Conservation (phyloP, 129 eudicot genomes). For the Flaveria brownii region DNA sequence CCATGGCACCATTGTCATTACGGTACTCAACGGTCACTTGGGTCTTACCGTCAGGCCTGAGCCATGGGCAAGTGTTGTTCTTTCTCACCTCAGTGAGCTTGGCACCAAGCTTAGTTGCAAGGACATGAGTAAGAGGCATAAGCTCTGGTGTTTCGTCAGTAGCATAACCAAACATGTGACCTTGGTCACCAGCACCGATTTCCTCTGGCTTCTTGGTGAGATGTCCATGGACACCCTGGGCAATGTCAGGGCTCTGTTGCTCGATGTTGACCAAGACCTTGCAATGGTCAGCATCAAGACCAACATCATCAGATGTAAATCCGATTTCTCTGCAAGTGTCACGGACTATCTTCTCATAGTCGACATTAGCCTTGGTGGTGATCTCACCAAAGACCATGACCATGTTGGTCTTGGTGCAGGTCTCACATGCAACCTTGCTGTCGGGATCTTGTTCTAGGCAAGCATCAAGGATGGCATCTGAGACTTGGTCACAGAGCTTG, state of each 20-base stretch:
- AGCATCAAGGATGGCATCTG: constrained; percentile 50
- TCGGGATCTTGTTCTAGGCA: constrained; percentile 48
- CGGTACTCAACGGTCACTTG: constrained; percentile 47
- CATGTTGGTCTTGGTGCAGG: constrained; percentile 70
- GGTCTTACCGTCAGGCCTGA: constrained; percentile 51
- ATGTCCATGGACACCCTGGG: constrained; percentile 75
- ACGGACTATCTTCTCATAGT: constrained; percentile 49
- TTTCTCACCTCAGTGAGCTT: constrained; percentile 48
- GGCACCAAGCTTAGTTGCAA: constrained; percentile 75
- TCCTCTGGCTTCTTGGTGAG: constrained; percentile 70
- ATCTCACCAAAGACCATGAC: constrained; percentile 60
- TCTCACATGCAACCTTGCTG: constrained; percentile 49
- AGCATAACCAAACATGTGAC: constrained; percentile 80
- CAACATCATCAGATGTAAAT: constrained; percentile 57
- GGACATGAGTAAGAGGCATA: constrained; percentile 73
- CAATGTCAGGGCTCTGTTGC: constrained; percentile 75
- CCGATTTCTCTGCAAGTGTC: constrained; percentile 50
- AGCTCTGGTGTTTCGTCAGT: constrained; percentile 72
- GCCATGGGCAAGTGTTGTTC: constrained; percentile 51
- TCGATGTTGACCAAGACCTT: constrained; percentile 69
- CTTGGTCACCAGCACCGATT: constrained; percentile 80
- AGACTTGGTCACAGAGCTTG: constrained; percentile 51
- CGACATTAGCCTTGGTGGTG: constrained; percentile 47
- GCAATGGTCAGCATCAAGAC: constrained; percentile 72
- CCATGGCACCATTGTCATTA: constrained; percentile 49